phyloP scores from a whole-genome alignment of 2,329 filamentous ascomycete species.

The Acrocalymma vagum region DNA sequence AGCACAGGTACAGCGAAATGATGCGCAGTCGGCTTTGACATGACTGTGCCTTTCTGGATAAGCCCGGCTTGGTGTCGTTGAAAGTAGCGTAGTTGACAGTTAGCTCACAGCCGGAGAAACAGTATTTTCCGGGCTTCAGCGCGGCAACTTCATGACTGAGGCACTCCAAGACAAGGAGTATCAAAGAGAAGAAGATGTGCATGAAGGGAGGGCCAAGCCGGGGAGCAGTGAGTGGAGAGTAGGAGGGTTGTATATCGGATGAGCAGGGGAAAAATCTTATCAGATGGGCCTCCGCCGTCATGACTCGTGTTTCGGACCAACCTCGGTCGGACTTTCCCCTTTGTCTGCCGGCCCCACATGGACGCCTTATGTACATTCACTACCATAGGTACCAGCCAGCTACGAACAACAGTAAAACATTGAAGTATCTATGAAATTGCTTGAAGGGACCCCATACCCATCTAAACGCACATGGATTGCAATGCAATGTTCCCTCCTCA shows the following conservation, averaged over 20 bases:
- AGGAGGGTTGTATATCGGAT: constrained; percentile 20
- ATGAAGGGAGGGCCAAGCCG: constrained; percentile 21
- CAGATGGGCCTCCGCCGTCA: constrained; percentile 22
- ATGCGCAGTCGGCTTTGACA: constrained; percentile 36
- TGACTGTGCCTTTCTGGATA: constrained; percentile 33
- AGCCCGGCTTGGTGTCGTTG: constrained; percentile 37
- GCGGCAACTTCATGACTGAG: constrained; percentile 18
- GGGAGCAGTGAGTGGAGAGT: constrained; percentile 14
- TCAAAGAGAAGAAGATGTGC: constrained; percentile 18
- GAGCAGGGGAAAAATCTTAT: constrained; percentile 30
- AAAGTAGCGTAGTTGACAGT: constrained; percentile 38
- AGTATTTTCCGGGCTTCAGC: constrained; percentile 30
- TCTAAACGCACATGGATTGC: too few species aligned
- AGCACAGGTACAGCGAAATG: constrained; percentile 39
- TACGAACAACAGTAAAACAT: too few species aligned
- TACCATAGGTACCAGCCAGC: background rate
- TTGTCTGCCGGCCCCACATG: background rate
- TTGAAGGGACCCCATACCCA: too few species aligned
- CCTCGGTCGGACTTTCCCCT: background rate
- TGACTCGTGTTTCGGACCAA: background rate
- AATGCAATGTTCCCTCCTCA: too few species aligned
- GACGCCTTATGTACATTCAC: background rate
- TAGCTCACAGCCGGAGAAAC: constrained; percentile 39
- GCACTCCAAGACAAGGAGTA: constrained; percentile 12
- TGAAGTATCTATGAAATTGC: too few species aligned